Conservation (phyloP, 345 rosid genomes). For the Corymbia maculata region DNA sequence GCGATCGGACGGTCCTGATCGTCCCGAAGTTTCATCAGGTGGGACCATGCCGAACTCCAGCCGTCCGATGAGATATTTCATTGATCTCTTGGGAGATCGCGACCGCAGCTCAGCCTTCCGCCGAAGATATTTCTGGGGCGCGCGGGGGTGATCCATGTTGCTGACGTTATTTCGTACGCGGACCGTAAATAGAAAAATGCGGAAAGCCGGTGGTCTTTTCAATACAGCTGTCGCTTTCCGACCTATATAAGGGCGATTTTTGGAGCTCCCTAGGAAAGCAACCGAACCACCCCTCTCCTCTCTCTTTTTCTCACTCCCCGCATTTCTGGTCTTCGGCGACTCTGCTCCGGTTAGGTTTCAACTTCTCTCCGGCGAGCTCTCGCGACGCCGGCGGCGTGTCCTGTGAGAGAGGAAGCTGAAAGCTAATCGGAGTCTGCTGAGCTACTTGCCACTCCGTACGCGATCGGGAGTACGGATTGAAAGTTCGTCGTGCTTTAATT, state of each 20-base stretch:
- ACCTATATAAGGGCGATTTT: neutral
- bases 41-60: neutral
- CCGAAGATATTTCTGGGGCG: neutral
- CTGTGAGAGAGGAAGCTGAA: neutral
- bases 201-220: neutral
- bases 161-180: neutral
- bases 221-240: neutral
- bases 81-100: neutral
- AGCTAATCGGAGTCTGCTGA: neutral
- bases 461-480: neutral
- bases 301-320: neutral
- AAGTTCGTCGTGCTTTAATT: neutral
- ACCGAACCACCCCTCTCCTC: neutral
- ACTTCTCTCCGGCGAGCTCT: neutral
- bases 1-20: neutral
- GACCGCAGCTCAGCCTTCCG: neutral
- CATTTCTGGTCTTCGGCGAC: neutral
- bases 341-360: neutral
- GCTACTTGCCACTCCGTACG: neutral
- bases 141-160: neutral
- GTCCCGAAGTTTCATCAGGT: neutral
- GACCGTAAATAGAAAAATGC: neutral
- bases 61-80: neutral
- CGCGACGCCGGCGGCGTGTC: neutral
- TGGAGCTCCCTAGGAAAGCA: neutral